Evolutionary conservation across 805 yeast species (phyloP).

Genomic region (Starmera amethionina): DNA sequence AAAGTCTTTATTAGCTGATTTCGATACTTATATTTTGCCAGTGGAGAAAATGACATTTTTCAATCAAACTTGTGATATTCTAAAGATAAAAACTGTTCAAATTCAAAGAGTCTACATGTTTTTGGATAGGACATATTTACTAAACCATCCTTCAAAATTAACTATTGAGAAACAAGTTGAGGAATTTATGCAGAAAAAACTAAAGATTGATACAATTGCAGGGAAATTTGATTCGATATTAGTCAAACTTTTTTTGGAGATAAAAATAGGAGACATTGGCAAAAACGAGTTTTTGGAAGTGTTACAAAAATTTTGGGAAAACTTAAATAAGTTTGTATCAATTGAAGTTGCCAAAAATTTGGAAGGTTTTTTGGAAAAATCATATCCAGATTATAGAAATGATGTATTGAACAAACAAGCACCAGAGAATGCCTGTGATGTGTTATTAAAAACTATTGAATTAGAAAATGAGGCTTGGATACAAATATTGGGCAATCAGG

Average conservation of each 20-base stretch:
- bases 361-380: too few relatives aligned
- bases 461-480: too few relatives aligned
- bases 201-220: background rate
- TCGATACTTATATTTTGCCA: background rate
- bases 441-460: too few relatives aligned
- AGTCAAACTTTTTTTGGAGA: too few relatives aligned
- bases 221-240: too few relatives aligned
- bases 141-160: constrained; percentile 15
- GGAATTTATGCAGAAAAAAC: background rate
- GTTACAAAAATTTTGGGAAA: too few relatives aligned
- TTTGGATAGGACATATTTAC: constrained; percentile 16
- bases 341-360: too few relatives aligned
- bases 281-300: background rate
- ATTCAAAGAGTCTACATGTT: constrained; percentile 11
- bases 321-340: too few relatives aligned
- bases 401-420: too few relatives aligned
- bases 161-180: constrained; percentile 5
- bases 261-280: background rate
- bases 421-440: too few relatives aligned
- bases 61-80: constrained; percentile 2
- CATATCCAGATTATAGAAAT: too few relatives aligned
- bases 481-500: too few relatives aligned
- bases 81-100: constrained; percentile 2
- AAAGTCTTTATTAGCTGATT: background rate
- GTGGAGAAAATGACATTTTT: constrained; percentile 2